Evolutionary conservation across 441 rosid species (phyloP).

Genomic region (Populus hybrid): DNA sequence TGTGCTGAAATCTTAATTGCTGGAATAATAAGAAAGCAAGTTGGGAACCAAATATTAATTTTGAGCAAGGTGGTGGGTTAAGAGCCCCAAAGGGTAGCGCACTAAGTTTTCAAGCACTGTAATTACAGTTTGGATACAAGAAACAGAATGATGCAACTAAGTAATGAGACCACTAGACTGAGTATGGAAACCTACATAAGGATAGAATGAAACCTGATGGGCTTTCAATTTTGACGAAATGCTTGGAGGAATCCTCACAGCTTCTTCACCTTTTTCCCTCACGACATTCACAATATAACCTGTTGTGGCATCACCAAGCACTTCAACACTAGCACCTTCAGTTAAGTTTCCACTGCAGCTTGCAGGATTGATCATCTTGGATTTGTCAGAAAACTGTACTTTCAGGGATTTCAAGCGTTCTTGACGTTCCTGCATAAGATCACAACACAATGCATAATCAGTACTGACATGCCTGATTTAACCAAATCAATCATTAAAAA

Average conservation of each 20-base stretch:
- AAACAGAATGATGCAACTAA: conserved; percentile 6
- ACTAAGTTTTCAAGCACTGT: neutral
- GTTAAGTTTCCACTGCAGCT: conserved; percentile 47
- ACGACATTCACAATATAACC: conserved; percentile 99
- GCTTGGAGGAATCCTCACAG: conserved; percentile 89
- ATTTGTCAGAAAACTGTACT: conserved; percentile 65
- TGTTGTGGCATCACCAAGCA: conserved; percentile 78
- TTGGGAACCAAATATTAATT: neutral
- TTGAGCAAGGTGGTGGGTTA: neutral
- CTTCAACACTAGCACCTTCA: conserved; percentile 67
- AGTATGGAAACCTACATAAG: conserved; percentile 13
- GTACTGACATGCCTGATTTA: conserved; percentile 4
- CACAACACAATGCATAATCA: conserved; percentile 23
- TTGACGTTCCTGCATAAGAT: conserved; percentile 84
- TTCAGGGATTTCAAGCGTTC: conserved; percentile 90
- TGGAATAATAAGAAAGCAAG: neutral
- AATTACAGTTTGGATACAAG: neutral
- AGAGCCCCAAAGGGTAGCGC: neutral
- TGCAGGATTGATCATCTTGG: conserved; percentile 44
- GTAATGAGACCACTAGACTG: neutral
- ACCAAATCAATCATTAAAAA: conserved; percentile 19
- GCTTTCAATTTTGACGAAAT: conserved; percentile 85
- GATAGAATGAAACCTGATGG: conserved; percentile 75
- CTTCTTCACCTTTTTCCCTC: conserved; percentile 96
- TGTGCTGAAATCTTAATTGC: neutral